Evolutionary conservation across 2,329 filamentous ascomycete genomes (phyloP), one percentile per base, ranked within the genome.

Genomic region (Pseudogymnoascus pannorum): DNA sequence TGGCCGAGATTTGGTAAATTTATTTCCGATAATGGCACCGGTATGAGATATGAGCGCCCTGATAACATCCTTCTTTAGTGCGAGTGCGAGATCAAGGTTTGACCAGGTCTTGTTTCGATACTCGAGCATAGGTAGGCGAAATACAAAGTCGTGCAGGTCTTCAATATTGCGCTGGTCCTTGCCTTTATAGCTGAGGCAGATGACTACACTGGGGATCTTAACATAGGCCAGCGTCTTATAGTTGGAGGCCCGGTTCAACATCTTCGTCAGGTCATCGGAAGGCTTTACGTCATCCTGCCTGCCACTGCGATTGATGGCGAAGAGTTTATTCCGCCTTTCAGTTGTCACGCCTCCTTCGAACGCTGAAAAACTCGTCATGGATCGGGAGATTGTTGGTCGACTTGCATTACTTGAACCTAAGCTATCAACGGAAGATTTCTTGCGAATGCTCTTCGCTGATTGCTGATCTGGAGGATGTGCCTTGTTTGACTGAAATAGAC

Each of bases 21-120:
- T 99, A 80, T 99, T 99, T 60, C 93, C 91, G 58, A 99, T 91
- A 67, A 99, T 97, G 62, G 94, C 92, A 35, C 94, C 94, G 0
- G 93, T 92, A 71, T 99, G 94, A 1, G 91, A 94, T 69, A 99
- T 95, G 51, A 99, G 81, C 0, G 94, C 93, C 70, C 92, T 90
- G 71, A 96, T 91, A 62, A 97, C 89, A 54, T 96, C 92, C 72
- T 92, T 95, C 77, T 99, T 97, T 60, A 99, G 81, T 12, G 92
- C 89, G 57, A 97, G 80, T 0, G 93, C 92, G 8, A 99, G 84
- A 70, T 99, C 94, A 5, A 99, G 82, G 72, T 97, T 99, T 5
- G 92, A 97, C 94, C 94, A 99, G 7, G 92, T 97, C 79, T 99
- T 99, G 80, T 99, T 99, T 65, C 91, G 86, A 77, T 96, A 97